Evolutionary conservation across 306 rosid species (phyloP), one percentile per base, ranked within the genome.

Genomic region (Dicorynia guianensis): DNA sequence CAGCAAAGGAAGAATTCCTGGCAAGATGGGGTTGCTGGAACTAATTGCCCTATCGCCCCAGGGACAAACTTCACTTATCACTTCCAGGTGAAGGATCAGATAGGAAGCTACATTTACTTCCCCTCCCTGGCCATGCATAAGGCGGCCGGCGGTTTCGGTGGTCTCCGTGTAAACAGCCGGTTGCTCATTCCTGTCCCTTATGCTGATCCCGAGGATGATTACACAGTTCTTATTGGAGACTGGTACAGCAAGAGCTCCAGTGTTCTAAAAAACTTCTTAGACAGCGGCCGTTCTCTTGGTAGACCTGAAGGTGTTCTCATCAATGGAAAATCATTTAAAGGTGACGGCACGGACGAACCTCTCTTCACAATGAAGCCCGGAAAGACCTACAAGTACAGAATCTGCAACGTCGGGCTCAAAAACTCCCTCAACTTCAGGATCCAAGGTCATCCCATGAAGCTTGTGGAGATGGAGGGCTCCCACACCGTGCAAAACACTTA

Each of bases 351-450:
- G 7, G 82, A 78, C 30, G 76, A 86, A 63, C 93, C 90, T 1
- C 72, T 89, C 4, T 86, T 86, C 84, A 78, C 63, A 68, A 25
- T 25, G 30, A 25, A 25, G 30, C 30, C 30, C 30, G 30, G 30
- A 25, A 25, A 25, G 30, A 25, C 86, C 5, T 89, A 89, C 76
- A 89, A 86, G 72, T 80, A 74, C 66, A 78, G 90, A 48, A 58
- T 89, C 36, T 86, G 93, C 82, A 89, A 89, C 5, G 82, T 82
- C 4, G 93, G 93, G 4, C 11, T 86, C 4, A 89, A 80, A 75
- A 59, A 54, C 12, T 64, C 87, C 38, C 86, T 89, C 4, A 89
- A 89, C 79, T 78, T 85, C 8, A 80, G 89, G 71, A 78, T 89
- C 79, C 93, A 89, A 81, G 83, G 75, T 25, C 30, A 25, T 25